Evolutionary conservation across 192 early-diverging fungal species (phyloP), one percentile per base, ranked within the genome.

Genomic region (Allomyces arbusculus): DNA sequence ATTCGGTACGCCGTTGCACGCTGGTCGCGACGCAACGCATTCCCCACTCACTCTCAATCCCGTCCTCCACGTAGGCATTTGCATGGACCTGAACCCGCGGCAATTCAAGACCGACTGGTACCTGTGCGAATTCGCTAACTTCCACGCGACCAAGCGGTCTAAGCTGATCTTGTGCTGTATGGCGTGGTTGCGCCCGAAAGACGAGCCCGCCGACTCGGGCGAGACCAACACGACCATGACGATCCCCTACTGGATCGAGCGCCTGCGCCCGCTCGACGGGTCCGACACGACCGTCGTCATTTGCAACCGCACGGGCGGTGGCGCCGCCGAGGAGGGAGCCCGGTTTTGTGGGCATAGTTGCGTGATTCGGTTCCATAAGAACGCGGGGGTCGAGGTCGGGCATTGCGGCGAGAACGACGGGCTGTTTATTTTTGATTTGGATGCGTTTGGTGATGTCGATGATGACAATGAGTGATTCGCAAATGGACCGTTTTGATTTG

Each of bases 1-100:
- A 7, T 40, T 40, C 33, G 33, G 33, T 40, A 40, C 33, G 33
- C 33, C 33, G 33, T 8, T 40, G 33, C 33, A 40, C 7, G 33
- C 4, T 40, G 33, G 33, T 8, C 33, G 7, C 33, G 7, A 40
- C 7, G 33, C 33, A 7, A 40, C 7, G 33, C 33, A 7, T 40
- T 8, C 33, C 2, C 4, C 8, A 7, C 33, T 40, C 33, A 40
- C 33, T 40, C 23, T 8, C 44, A 11, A 67, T 64, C 61, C 50
- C 3, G 12, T 78, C 22, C 77, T 71, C n/a, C n/a, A n/a, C 3
- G 26, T 73, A 22, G 79, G 78, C 1, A 81, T 81, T 14, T 81
- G 80, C 69, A 81, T 82, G 80, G 80, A 82, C 69, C 23, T 82
- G 24, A 82, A 82, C 67, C 80, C 80, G 11, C 75, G 70, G 58